Conservation (phyloP, 176 grass and related monocot genomes). For the Alloteropsis semialata region DNA sequence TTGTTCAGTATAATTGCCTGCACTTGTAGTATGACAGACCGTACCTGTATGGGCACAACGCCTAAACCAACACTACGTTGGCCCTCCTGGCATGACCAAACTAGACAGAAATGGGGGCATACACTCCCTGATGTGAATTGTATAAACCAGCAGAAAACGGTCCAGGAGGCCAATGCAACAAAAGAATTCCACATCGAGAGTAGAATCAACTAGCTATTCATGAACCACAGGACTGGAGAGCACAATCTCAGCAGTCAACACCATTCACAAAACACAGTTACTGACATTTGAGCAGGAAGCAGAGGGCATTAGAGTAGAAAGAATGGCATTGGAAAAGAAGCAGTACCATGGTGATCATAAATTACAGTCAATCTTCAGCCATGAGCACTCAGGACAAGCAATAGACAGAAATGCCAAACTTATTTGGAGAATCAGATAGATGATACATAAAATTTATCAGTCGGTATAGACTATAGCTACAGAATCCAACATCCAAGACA, state of each 20-base stretch:
- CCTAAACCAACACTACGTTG: background rate
- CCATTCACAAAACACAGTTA: background rate
- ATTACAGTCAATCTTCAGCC: background rate
- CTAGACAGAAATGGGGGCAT: background rate
- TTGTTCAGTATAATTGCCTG: background rate
- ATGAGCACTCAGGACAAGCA: background rate
- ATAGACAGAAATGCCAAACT: background rate
- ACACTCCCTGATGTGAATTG: background rate
- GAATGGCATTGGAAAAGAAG: too few species aligned
- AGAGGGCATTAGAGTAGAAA: too few species aligned
- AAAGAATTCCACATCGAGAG: background rate
- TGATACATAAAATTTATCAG: background rate
- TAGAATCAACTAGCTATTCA: background rate
- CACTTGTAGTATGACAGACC: background rate
- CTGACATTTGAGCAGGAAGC: background rate
- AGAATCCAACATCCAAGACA: too few species aligned
- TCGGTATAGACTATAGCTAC: background rate
- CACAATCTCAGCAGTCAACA: background rate
- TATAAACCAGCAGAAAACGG: background rate
- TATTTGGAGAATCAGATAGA: too few species aligned
- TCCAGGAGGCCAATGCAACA: background rate
- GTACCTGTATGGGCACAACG: background rate
- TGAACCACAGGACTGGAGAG: background rate
- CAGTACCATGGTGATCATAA: too few species aligned
- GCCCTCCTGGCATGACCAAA: background rate